phyloP scores from a whole-genome alignment of 2,329 filamentous ascomycete species.

The Proliferodiscus dingleyae region DNA sequence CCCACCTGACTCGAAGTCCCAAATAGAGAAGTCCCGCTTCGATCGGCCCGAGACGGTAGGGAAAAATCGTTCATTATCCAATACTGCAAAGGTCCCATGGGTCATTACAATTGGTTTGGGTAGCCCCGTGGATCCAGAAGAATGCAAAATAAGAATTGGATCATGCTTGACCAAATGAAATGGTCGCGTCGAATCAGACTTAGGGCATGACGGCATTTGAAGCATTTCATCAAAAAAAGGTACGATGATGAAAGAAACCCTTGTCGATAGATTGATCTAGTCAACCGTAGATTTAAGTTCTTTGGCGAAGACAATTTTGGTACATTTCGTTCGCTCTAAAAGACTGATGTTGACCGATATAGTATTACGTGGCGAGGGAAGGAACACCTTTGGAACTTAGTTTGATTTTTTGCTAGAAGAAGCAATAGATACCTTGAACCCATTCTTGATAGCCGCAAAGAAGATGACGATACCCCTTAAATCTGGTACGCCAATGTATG shows the following conservation, averaged over 20 bases:
- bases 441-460: constrained; percentile 3
- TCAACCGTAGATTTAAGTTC: background rate
- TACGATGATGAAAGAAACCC: background rate
- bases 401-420: too few relatives aligned
- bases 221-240: constrained; percentile 2
- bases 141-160: constrained; percentile 11
- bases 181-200: constrained; percentile 12
- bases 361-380: constrained; percentile 9
- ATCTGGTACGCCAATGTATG: constrained; percentile 9
- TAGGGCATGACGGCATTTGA: background rate
- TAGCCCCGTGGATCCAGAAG: constrained; percentile 15
- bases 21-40: background rate
- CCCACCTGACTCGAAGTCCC: background rate
- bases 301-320: background rate
- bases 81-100: constrained; percentile 5
- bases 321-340: constrained; percentile 3
- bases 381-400: constrained; percentile 1
- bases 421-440: too few relatives aligned
- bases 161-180: constrained; percentile 16
- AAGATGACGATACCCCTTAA: constrained; percentile 7
- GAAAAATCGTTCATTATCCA: constrained; percentile 3
- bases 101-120: constrained; percentile 13
- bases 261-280: background rate
- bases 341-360: constrained; percentile 1
- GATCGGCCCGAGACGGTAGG: background rate